A percentile compares a stretch with the other conserved stretches of the same genome.
Conservation (phyloP, 768 basidiomycete genomes). For the Kwoniella botswanensis region DNA sequence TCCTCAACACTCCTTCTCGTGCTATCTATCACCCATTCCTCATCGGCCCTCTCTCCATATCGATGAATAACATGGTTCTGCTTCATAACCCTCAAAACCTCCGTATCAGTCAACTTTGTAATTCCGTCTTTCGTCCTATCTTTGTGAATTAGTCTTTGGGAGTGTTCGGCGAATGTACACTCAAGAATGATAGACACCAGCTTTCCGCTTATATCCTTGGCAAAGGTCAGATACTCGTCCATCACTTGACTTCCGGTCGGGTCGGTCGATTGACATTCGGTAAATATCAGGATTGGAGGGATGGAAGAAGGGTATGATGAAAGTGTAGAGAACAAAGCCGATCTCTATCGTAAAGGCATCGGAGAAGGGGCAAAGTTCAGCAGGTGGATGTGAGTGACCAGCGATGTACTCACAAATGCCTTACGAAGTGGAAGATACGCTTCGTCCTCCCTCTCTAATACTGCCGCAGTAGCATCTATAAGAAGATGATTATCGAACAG, state of each 20-base stretch:
- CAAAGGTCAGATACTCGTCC: conserved; percentile 23
- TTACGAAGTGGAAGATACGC: conserved; percentile 22
- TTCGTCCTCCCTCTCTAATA: conserved; percentile 16
- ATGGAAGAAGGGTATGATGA: neutral
- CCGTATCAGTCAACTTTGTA: neutral
- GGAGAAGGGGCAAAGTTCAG: too few species aligned
- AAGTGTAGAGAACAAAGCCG: neutral
- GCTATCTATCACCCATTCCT: neutral
- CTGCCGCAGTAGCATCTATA: conserved; percentile 25
- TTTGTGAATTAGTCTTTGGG: neutral
- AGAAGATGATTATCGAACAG: conserved; percentile 31
- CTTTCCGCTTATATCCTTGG: neutral
- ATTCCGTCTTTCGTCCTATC: neutral
- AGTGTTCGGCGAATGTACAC: conserved; percentile 13
- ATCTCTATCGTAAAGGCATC: neutral
- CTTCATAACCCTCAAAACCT: neutral
- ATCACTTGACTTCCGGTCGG: conserved; percentile 1
- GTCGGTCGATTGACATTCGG: conserved; percentile 22
- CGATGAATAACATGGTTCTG: neutral
- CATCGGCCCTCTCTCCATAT: neutral
- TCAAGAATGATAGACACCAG: conserved; percentile 25
- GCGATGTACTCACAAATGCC: conserved; percentile 19
- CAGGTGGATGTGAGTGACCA: neutral
- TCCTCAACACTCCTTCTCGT: neutral
- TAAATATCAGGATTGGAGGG: conserved; percentile 21